Base-by-base conservation (phyloP, 108 stramenopile genomes). In the Schizochytrium sp. region DNA sequence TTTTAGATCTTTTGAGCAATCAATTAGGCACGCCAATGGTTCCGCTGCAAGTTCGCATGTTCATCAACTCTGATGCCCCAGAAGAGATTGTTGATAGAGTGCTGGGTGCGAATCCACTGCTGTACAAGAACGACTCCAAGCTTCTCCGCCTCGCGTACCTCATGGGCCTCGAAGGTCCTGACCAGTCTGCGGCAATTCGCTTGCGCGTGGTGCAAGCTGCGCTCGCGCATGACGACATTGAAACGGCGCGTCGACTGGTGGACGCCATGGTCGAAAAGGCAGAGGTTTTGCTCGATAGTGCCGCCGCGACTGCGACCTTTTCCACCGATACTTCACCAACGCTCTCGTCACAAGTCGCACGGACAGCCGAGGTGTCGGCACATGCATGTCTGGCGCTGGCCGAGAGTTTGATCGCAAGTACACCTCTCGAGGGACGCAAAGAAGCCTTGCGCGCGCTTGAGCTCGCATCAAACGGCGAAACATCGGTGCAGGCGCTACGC, bases 41-140 rank as follows among this genome's bases (percentile, higher is more conserved):
- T 53, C 76, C 76, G 25, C 28, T 83, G 76, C 76, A 83, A 45
- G 76, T 83, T 6, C 76, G 76, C 51, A 53, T 83, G 76, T 83
- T 53, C 23, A 83, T 83, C 25, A 53, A 47, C 45, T 83, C 76
- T 8, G 23, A 34, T 3, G n/a, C 48, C 19, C 76, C 76, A 55
- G 51, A 53, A 4, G 48, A 53, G 48, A 47, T 83, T 23, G 23
- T 83, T 12, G 76, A 83, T 4, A 12, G 28, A 4, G 45, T 83
- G 45, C 76, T 83, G 19, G 4, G 4, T n/a, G 51, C 48, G n/a
- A 47, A 83, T 23, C 51, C 76, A 12, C n/a, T 25, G 12, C 48
- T 53, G 16, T 83, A 83, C 76, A 83, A 83, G 51, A 55, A 16
- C 51, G 76, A 83, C n/a, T 47, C 76, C 4, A 83, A 83, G 28